Evolutionary conservation across 768 basidiomycete genomes (phyloP).

Genomic region (Hysterangium stoloniferum): DNA sequence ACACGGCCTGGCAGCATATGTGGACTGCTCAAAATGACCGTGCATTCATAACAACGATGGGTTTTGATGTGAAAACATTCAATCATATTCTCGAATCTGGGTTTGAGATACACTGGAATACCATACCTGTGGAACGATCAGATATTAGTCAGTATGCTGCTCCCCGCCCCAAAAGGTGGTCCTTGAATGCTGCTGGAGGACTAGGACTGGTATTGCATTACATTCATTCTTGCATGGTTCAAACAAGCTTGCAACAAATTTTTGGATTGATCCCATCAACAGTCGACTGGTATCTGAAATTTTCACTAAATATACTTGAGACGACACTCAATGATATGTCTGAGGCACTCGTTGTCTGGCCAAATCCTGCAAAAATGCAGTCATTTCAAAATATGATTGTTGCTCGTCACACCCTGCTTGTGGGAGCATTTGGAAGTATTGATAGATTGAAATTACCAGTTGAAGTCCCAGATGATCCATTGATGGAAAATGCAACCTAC

Average conservation of each 20-base stretch:
- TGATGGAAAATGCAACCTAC: conserved; percentile 39
- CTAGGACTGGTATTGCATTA: conserved; percentile 36
- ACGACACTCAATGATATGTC: conserved; percentile 21
- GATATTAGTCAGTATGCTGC: conserved; percentile 20
- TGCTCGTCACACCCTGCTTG: conserved; percentile 24
- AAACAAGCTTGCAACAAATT: conserved; percentile 32
- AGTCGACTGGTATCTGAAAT: conserved; percentile 28
- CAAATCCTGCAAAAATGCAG: conserved; percentile 11
- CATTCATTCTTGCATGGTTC: conserved; percentile 33
- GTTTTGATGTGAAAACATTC: conserved; percentile 24
- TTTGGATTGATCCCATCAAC: conserved; percentile 36
- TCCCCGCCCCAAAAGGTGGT: conserved; percentile 23
- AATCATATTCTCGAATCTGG: conserved; percentile 25
- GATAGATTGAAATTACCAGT: conserved; percentile 34
- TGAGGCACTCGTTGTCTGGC: conserved; percentile 26
- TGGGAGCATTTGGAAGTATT: conserved; percentile 34
- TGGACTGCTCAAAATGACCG: conserved; percentile 26
- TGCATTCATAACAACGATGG: conserved; percentile 40
- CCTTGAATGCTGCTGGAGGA: conserved; percentile 32
- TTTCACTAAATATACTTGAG: conserved; percentile 27
- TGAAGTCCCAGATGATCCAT: conserved; percentile 29
- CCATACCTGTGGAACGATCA: conserved; percentile 24
- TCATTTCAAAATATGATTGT: conserved; percentile 28
- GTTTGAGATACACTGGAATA: conserved; percentile 22
- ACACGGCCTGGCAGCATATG: conserved; percentile 32